Evolutionary conservation across 371 early-diverging fungal species (phyloP).

Genomic region (Mucor lusitanicus): DNA sequence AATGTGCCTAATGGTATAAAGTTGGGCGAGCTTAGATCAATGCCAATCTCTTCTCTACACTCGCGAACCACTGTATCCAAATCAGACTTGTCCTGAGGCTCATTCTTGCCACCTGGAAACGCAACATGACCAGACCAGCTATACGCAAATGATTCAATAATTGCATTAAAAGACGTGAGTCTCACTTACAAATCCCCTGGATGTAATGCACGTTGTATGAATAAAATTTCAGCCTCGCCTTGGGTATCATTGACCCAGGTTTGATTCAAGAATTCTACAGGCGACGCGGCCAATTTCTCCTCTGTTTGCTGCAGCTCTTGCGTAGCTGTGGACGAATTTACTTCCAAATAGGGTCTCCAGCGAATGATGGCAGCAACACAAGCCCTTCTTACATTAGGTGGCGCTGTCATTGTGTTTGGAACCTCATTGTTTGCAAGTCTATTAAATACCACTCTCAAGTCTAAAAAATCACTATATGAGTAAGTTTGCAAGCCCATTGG

Average conservation of each 20-base stretch:
- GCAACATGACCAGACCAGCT: constrained; percentile 77
- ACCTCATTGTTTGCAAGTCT: not conserved
- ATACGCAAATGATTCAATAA: not conserved
- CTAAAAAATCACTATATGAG: not conserved
- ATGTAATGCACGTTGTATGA: constrained; percentile 63
- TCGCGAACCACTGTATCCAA: constrained; percentile 69
- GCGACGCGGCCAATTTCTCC: not conserved
- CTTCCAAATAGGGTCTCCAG: constrained; percentile 13
- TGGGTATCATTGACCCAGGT: constrained; percentile 31
- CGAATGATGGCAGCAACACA: constrained; percentile 22
- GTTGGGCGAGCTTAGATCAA: constrained; percentile 46
- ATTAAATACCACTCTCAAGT: constrained; percentile 2
- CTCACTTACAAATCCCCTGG: constrained; percentile 55
- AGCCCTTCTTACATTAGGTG: constrained; percentile 8
- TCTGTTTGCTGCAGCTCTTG: not conserved
- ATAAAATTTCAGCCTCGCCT: constrained; percentile 59
- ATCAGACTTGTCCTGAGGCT: constrained; percentile 57
- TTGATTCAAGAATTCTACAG: constrained; percentile 8
- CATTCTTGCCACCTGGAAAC: constrained; percentile 73
- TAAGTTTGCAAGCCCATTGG: not conserved
- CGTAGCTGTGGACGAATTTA: not conserved
- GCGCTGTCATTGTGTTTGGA: not conserved
- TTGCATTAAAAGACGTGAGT: not conserved
- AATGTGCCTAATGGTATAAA: constrained; percentile 60
- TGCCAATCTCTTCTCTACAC: constrained; percentile 66